Evolutionary conservation across 495 filamentous ascomycete species (phyloP), one percentile per base, ranked within the genome.

Genomic region (Lentithecium fluviatile): DNA sequence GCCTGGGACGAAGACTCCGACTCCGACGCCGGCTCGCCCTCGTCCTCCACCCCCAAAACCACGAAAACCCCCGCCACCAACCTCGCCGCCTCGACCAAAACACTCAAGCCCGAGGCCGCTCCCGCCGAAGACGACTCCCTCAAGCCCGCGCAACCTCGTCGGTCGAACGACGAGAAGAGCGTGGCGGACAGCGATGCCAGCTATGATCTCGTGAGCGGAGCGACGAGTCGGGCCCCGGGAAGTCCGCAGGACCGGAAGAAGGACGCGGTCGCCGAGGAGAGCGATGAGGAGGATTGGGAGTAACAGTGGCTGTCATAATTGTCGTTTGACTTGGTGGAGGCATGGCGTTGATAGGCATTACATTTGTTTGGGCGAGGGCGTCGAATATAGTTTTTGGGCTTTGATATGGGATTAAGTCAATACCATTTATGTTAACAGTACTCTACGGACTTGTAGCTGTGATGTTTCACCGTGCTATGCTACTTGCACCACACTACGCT

Each of bases 191-290:
- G 90, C 72, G 92, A 97, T 67, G 88, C 88, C 17, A 95, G 90
- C 76, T 97, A 97, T 68, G 92, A 97, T 71, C 79, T 97, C 34
- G 89, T 97, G 40, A 95, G 90, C 66, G 91, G 91, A 17, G 84
- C 87, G 7, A 85, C 88, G 11, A 96, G 89, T 71, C 85, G 86
- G 51, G 85, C 89, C 25, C 84, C 86, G 12, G 81, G 81, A 1
- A 93, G 88, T 70, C 92, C 92, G 26, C 88, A 86, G 73, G 86
- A 85, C 54, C 79, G 79, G 5, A 80, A 57, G 77, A 79, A 63
- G 72, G 78, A 49, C 78, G 78, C 62, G 77, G 75, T 26, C 36
- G 63, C 55, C 34, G 84, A 85, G 45, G 81, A 84, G 23, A 83
- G 80, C 51, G 83, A 86, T 63, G 85, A 88, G 43, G 86, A 89